phyloP scores from a whole-genome alignment of 352 stramenopile species.

The Blastocystis sp. region DNA sequence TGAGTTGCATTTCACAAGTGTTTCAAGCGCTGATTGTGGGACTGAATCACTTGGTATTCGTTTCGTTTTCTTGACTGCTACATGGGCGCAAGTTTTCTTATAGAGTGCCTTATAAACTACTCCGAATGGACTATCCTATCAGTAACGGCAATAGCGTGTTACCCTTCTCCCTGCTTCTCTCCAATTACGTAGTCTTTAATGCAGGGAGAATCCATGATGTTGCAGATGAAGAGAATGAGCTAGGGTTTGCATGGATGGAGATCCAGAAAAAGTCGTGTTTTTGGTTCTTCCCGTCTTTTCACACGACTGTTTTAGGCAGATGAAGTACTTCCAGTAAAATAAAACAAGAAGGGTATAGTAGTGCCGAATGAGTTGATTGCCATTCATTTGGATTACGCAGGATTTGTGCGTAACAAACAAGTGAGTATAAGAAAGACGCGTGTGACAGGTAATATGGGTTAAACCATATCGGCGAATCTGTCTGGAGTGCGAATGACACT shows the following conservation, averaged over 20 bases:
- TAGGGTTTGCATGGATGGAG: too few species aligned
- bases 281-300: not conserved
- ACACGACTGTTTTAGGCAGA: not conserved
- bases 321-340: not conserved
- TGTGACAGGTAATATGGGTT: not conserved
- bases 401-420: not conserved
- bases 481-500: not conserved
- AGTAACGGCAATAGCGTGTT: not conserved
- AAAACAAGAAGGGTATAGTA: not conserved
- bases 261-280: too few species aligned
- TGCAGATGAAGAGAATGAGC: too few species aligned
- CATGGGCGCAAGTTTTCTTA: not conserved
- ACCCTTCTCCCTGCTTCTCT: slow-evolving; percentile 39
- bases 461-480: not conserved
- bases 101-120: not conserved
- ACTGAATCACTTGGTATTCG: slow-evolving; percentile 9
- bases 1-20: slow-evolving; percentile 70
- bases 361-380: too few species aligned
- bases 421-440: not conserved
- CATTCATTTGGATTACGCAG: not conserved
- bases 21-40: slow-evolving; percentile 68
- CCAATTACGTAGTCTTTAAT: not conserved
- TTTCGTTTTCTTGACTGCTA: slow-evolving; percentile 51
- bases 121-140: slow-evolving; percentile 6
- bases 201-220: too few species aligned